Base-by-base conservation (phyloP, 176 grass and related monocot genomes). In the Musa schizocarpa region DNA sequence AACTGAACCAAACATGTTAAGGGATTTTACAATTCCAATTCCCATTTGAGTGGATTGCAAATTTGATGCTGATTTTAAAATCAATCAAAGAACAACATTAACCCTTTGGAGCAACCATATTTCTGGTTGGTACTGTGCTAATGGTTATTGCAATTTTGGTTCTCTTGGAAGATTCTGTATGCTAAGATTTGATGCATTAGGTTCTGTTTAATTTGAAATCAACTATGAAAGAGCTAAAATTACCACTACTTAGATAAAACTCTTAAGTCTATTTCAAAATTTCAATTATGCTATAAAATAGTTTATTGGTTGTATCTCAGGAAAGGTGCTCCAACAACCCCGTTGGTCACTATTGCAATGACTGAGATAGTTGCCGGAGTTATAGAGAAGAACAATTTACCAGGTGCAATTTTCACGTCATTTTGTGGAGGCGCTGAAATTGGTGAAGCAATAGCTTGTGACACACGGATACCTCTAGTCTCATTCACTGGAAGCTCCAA, bases 251-350 rank as follows among this genome's bases (percentile, higher is more conserved):
- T 29, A 29, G 27, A 29, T 29, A 29, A 29, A 29, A 29, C 3
- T 43, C 4, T 5, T 43, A 43, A 43, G 34, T 43, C n/a, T 65
- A 65, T 26, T 65, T 65, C 57, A 3, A n/a, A 20, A 51, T 9
- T 21, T 70, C 9, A 20, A 22, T 70, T 43, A 43, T 43, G 34
- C 34, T 43, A 70, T 70, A 19, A 51, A 48, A 43, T 43, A 11
- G 5, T 43, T 43, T 51, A 50, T 50, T 70, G 50, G 27, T 76
- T 50, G 50, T 66, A 13, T 68, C 75, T 16, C 77, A 93, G 95
- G 95, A 99, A 99, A 89, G 95, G 95, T 82, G 90, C 95, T 66
- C 95, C 95, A 54, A 99, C 95, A 20, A 99, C 95, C 80, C 90
- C 95, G 59, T 82, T 99, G 73, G 89, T 99, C 86, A 99, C 95